Evolutionary conservation across 2,329 filamentous ascomycete genomes (phyloP).

Genomic region (Canariomyces notabilis): DNA sequence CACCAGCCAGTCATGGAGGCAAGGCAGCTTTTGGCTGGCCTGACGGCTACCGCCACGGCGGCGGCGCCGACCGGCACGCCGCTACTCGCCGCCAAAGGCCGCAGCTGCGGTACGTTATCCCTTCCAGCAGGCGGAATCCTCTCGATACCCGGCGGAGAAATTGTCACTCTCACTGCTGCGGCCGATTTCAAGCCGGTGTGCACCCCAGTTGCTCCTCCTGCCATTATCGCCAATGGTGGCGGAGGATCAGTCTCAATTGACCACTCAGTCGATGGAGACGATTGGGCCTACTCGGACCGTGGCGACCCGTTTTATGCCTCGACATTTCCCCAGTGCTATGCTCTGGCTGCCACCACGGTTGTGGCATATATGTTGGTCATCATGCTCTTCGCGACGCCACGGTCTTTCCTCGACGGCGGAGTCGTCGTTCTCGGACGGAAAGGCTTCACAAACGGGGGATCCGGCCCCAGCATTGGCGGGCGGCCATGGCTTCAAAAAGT

Average conservation of each 20-base stretch:
- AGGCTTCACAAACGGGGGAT: conserved; percentile 79
- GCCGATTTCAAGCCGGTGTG: conserved; percentile 58
- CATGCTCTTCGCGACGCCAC: conserved; percentile 90
- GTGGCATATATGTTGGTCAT: conserved; percentile 89
- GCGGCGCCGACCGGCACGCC: conserved; percentile 18
- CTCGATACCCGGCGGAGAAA: conserved; percentile 35
- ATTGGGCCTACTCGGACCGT: conserved; percentile 55
- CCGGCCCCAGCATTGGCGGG: conserved; percentile 79
- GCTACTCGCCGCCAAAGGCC: conserved; percentile 15
- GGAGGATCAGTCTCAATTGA: conserved; percentile 32
- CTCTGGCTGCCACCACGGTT: conserved; percentile 84
- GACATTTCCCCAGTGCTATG: conserved; percentile 87
- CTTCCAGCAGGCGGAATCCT: conserved; percentile 25
- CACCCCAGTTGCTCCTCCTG: conserved; percentile 37
- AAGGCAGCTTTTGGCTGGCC: conserved; percentile 19
- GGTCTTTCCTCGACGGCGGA: conserved; percentile 84
- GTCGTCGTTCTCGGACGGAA: conserved; percentile 74
- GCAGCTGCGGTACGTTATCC: conserved; percentile 21
- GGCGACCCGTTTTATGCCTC: conserved; percentile 90
- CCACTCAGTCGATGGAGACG: conserved; percentile 21
- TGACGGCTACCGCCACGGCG: conserved; percentile 13
- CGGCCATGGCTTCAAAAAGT: conserved; percentile 91
- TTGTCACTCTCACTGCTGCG: conserved; percentile 54
- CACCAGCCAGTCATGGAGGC: conserved; percentile 24
- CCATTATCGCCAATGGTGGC: conserved; percentile 39